phyloP scores from a whole-genome alignment of 2,329 filamentous ascomycete species.

The Herpotrichia juniperi region DNA sequence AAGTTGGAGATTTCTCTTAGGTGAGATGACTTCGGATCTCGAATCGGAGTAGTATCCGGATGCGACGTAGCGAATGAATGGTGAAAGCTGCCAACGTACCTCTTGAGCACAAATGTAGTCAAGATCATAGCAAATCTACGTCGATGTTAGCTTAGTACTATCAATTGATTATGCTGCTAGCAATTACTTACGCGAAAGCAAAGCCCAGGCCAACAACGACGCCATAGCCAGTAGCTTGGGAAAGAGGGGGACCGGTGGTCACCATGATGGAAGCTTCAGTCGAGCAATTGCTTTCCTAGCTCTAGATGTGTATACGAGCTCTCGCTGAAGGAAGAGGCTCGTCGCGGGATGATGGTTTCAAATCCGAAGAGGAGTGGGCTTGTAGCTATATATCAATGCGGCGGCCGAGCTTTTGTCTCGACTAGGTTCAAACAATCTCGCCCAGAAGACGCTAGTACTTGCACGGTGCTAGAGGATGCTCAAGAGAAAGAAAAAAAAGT shows the following conservation, averaged over 20 bases:
- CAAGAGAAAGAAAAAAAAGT: slow-evolving; percentile 18
- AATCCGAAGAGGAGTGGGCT: slow-evolving; percentile 3
- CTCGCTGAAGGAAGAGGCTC: slow-evolving; percentile 1
- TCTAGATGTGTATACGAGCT: not conserved
- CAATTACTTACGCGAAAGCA: slow-evolving; percentile 64
- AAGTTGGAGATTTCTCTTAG: no score
- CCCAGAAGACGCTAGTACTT: slow-evolving; percentile 11
- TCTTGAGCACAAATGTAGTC: slow-evolving; percentile 72
- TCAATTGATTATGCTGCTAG: not conserved
- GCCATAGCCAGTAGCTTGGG: slow-evolving; percentile 75
- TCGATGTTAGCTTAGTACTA: slow-evolving; percentile 14
- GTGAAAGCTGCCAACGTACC: slow-evolving; percentile 36
- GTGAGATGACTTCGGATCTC: no score
- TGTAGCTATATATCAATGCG: slow-evolving; percentile 24
- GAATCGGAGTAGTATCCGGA: not conserved
- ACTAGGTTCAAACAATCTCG: not conserved
- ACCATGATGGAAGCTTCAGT: slow-evolving; percentile 8
- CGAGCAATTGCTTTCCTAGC: not conserved
- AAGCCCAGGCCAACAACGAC: slow-evolving; percentile 77
- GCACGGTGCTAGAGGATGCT: slow-evolving; percentile 6
- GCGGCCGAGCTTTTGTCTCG: slow-evolving; percentile 7
- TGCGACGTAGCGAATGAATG: not conserved
- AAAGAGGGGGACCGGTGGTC: slow-evolving; percentile 41
- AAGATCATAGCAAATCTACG: slow-evolving; percentile 70
- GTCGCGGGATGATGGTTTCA: slow-evolving; percentile 1